phyloP scores from a whole-genome alignment of 305 asterid species.

The Solanum aculeatissimum region DNA sequence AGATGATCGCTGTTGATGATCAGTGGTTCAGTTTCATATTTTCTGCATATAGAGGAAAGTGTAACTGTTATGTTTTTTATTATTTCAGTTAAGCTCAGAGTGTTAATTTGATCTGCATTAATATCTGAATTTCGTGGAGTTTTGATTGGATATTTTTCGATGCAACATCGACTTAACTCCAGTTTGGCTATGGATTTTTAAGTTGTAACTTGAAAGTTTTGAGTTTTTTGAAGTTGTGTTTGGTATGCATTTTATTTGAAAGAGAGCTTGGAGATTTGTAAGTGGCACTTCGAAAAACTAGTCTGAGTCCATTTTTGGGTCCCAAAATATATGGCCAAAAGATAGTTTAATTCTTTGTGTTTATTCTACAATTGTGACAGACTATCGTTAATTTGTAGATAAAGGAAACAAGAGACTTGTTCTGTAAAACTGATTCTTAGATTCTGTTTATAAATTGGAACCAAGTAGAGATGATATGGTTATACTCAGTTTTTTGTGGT shows the following conservation, averaged over 20 bases:
- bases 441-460: neutral
- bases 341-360: neutral
- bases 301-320: neutral
- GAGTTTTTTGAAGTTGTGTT: neutral
- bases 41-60: neutral
- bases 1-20: neutral
- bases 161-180: neutral
- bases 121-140: neutral
- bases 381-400: neutral
- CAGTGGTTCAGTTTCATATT: neutral
- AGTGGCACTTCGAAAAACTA: neutral
- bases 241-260: neutral
- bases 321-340: neutral
- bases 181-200: neutral
- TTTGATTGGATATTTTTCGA: neutral
- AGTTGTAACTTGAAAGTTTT: too few relatives aligned
- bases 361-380: neutral
- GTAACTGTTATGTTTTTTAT: neutral
- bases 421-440: neutral
- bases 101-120: neutral
- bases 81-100: neutral
- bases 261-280: neutral
- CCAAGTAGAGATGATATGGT: neutral
- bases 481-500: neutral
- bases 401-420: neutral